Conservation (phyloP, 495 filamentous ascomycete species). For the Neurospora sp. region DNA sequence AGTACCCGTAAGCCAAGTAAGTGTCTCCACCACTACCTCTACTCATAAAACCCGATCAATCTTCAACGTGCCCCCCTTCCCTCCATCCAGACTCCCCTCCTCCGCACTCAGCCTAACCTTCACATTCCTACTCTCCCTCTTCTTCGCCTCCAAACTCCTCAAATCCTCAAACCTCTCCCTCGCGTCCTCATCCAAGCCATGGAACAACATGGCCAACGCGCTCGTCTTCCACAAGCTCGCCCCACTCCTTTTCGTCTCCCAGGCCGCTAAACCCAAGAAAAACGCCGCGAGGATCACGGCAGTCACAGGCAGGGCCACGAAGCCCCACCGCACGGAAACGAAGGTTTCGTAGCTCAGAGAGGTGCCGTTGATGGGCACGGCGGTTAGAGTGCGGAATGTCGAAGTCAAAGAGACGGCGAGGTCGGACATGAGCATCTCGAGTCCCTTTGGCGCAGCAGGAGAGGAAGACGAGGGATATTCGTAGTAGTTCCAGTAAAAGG, state of each 20-base stretch:
- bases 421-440: constrained; percentile 15
- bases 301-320: constrained; percentile 1
- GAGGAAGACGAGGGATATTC: constrained; percentile 5
- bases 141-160: constrained; percentile 10
- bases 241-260: constrained; percentile 1
- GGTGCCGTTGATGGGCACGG: constrained; percentile 1
- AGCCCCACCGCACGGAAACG: constrained; percentile 6
- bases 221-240: constrained; percentile 18
- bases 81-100: not conserved
- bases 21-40: not conserved
- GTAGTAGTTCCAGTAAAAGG: constrained; percentile 24
- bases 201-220: constrained; percentile 15
- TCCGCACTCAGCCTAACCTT: constrained; percentile 8
- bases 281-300: constrained; percentile 1
- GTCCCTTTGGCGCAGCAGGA: not conserved
- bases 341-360: not conserved
- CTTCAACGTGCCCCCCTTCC: constrained; percentile 2
- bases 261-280: constrained; percentile 6
- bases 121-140: constrained; percentile 8
- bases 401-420: constrained; percentile 1
- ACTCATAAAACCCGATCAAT: constrained; percentile 3
- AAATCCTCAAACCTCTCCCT: constrained; percentile 10
- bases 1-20: too few relatives aligned
- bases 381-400: not conserved
- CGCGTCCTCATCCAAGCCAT: constrained; percentile 15